A percentile compares a stretch with the other conserved stretches of the same genome.
Evolutionary conservation across 2,329 filamentous ascomycete species (phyloP).

Genomic region (Trichoderma sp.): DNA sequence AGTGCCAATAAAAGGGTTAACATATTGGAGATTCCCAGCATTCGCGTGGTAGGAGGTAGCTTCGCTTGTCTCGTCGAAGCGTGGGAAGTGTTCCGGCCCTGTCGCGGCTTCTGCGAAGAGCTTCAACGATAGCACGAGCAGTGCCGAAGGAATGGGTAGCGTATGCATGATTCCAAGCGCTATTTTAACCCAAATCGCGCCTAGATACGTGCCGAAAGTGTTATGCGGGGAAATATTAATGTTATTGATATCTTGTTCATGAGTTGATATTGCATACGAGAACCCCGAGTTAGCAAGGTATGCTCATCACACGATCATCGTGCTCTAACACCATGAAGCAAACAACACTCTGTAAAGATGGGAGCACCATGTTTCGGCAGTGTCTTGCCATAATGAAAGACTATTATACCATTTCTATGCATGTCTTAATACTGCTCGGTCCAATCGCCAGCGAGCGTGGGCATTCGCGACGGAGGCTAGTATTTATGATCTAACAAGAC

Average conservation of each 20-base stretch:
- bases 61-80: neutral
- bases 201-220: neutral
- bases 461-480: neutral
- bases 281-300: neutral
- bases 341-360: neutral
- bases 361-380: neutral
- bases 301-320: neutral
- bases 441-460: neutral
- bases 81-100: neutral
- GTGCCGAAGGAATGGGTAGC: neutral
- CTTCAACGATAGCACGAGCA: neutral
- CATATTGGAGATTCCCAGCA: constrained; percentile 39
- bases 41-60: constrained; percentile 36
- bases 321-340: neutral
- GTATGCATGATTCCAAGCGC: neutral
- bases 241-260: neutral
- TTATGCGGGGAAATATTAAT: neutral
- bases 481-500: neutral
- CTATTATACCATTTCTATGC: neutral
- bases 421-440: neutral
- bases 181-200: neutral
- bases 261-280: too few relatives aligned
- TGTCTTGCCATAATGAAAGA: neutral
- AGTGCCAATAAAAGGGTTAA: constrained; percentile 44
- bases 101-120: neutral